Evolutionary conservation across 1,139 yeast genomes (phyloP).

Genomic region (Yamadazyma oceani): DNA sequence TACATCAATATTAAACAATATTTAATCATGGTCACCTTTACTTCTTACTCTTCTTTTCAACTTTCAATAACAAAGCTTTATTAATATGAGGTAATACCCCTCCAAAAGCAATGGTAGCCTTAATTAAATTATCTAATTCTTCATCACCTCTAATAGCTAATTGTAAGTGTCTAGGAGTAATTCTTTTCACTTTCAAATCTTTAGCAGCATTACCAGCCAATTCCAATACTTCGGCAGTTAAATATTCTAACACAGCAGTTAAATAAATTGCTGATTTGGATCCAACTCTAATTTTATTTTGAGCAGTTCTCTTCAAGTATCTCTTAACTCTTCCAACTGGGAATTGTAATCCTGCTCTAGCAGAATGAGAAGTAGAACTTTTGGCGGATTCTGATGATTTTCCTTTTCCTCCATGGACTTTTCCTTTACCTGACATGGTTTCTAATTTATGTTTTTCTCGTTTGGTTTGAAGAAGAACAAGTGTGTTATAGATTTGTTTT

Average conservation of each 20-base stretch:
- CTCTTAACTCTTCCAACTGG: constrained; percentile 99
- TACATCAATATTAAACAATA: constrained; percentile 14
- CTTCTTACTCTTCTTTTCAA: constrained; percentile 75
- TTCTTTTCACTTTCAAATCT: constrained; percentile 97
- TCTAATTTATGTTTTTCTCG: constrained; percentile 1
- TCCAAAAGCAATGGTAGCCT: constrained; percentile 98
- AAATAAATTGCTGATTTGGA: constrained; percentile 96
- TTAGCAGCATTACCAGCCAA: constrained; percentile 99
- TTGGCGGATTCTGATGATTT: constrained; percentile 74
- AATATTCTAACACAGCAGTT: constrained; percentile 94
- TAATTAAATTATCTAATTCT: constrained; percentile 91
- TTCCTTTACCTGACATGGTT: constrained; percentile 78
- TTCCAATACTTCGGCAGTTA: constrained; percentile 97
- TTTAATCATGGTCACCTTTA: too few species aligned
- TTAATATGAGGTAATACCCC: constrained; percentile 97
- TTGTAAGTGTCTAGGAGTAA: constrained; percentile 98
- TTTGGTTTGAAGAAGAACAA: constrained; percentile 4
- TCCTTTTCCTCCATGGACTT: constrained; percentile 97
- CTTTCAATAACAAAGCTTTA: constrained; percentile 90
- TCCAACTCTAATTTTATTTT: constrained; percentile 93
- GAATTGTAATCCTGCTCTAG: constrained; percentile 96
- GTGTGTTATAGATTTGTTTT: constrained; percentile 5
- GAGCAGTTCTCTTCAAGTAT: constrained; percentile 87
- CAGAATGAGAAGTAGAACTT: constrained; percentile 82
- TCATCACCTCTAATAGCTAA: constrained; percentile 99